A percentile compares a stretch with the other conserved stretches of the same genome.
Conservation (phyloP, 2,329 filamentous ascomycete species). For the Talaromyces sp. region DNA sequence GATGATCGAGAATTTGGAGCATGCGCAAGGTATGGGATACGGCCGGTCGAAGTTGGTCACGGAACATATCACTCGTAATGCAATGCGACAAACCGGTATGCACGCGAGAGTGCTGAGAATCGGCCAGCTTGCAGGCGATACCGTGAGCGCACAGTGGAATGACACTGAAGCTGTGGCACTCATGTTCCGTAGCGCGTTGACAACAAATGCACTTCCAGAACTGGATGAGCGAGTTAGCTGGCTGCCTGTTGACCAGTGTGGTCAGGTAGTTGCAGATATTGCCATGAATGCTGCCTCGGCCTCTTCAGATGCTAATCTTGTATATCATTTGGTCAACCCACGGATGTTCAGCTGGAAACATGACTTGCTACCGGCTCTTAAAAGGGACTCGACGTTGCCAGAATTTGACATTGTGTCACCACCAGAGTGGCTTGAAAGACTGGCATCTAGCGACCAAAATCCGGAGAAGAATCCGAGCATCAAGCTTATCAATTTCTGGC, state of each 20-base stretch:
- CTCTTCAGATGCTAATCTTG: neutral
- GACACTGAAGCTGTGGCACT: slow-evolving; percentile 48
- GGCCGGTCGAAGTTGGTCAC: slow-evolving; percentile 40
- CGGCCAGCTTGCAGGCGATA: slow-evolving; percentile 50
- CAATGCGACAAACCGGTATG: slow-evolving; percentile 27
- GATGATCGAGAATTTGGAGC: slow-evolving; percentile 27
- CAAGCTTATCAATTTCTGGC: neutral
- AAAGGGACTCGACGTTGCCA: neutral
- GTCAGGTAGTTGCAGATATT: neutral
- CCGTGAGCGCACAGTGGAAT: slow-evolving; percentile 47
- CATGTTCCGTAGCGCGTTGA: slow-evolving; percentile 43
- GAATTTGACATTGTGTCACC: neutral
- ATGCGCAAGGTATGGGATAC: slow-evolving; percentile 41
- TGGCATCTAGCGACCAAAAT: neutral
- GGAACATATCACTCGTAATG: slow-evolving; percentile 34
- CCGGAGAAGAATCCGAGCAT: neutral
- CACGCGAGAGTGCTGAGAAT: slow-evolving; percentile 39
- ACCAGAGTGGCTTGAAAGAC: neutral
- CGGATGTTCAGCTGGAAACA: neutral
- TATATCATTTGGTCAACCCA: neutral
- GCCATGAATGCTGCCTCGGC: neutral
- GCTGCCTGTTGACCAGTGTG: slow-evolving; percentile 38
- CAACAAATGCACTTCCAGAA: slow-evolving; percentile 41
- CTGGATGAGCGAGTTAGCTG: slow-evolving; percentile 41
- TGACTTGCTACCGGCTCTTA: neutral